Evolutionary conservation across 306 rosid species (phyloP), one percentile per base, ranked within the genome.

Genomic region (Vicia faba): DNA sequence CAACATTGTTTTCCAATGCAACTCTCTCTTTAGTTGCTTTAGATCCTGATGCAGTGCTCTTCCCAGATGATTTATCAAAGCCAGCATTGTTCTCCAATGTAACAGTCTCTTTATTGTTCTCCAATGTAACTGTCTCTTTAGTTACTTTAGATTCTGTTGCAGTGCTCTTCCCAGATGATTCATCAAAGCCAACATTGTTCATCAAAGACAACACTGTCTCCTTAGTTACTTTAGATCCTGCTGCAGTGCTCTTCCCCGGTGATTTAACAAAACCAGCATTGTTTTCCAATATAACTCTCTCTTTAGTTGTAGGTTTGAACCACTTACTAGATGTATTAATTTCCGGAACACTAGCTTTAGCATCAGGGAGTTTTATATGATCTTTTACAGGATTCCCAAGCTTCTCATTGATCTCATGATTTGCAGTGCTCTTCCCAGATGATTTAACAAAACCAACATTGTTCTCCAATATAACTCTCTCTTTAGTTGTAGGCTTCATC

Each of bases 291-390:
- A n/a, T 56, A 78, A 40, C 69, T 60, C 60, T 76, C 68, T 77
- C 79, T 66, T 81, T 40, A 33, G 61, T 70, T 74, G 62, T 70
- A 61, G 33, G 33, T 72, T 73, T 78, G 58, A 74, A 74, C 70
- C 41, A 76, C 48, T 58, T 84, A 15, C 20, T 68, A 33, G 40
- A 5, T 36, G 71, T 26, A 44, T 64, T 83, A 76, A 33, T 77
- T 68, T 72, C 67, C 20, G 0, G 69, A 69, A 58, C 40, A 60
- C 45, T 49, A 59, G 67, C 58, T 80, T 69, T 78, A 69, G 45
- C 35, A 20, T 65, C 48, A 63, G 98, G 93, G 46, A 89, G 87
- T 69, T 41, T 84, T 43, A 89, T 57, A 56, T 87, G 96, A 80
- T 89, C 77, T 78, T 93, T 84, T 9, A 43, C 5, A 44, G 98